Conservation (phyloP, 768 basidiomycete species). For the Tylopilus intermedius region DNA sequence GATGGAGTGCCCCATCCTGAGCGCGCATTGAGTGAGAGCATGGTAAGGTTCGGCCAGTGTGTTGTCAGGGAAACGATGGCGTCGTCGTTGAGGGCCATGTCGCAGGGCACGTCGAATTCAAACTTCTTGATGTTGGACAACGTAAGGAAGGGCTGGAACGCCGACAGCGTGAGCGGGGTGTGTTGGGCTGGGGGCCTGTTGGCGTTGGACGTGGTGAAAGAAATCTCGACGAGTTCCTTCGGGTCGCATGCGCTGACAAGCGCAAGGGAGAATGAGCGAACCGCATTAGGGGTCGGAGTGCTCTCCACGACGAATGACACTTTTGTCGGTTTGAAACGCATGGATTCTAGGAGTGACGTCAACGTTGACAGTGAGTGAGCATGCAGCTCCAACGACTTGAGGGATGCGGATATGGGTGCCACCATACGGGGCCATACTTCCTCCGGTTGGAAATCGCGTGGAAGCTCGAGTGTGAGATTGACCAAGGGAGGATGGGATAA, state of each 20-base stretch:
- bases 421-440: slow-evolving; percentile 8
- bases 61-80: slow-evolving; percentile 17
- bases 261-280: too few species aligned
- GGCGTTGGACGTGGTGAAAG: too few species aligned
- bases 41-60: slow-evolving; percentile 17
- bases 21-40: slow-evolving; percentile 7
- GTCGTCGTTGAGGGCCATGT: slow-evolving; percentile 18
- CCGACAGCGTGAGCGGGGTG: too few species aligned
- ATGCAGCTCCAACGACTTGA: slow-evolving; percentile 9
- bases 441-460: slow-evolving; percentile 10
- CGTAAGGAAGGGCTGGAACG: not conserved
- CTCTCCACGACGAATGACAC: slow-evolving; percentile 15
- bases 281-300: not conserved
- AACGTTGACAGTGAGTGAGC: slow-evolving; percentile 9
- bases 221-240: too few species aligned
- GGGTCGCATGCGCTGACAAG: too few species aligned
- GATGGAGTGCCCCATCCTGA: slow-evolving; percentile 18
- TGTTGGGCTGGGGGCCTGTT: too few species aligned
- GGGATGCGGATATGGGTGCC: slow-evolving; percentile 15
- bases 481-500: slow-evolving; percentile 24
- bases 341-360: slow-evolving; percentile 6
- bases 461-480: slow-evolving; percentile 16
- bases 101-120: slow-evolving; percentile 19
- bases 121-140: slow-evolving; percentile 5
- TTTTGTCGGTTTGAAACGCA: not conserved